Evolutionary conservation across 164 flowering plant species (phyloP), one percentile per base, ranked within the genome.

Genomic region (Magnolia kwangsiensis): DNA sequence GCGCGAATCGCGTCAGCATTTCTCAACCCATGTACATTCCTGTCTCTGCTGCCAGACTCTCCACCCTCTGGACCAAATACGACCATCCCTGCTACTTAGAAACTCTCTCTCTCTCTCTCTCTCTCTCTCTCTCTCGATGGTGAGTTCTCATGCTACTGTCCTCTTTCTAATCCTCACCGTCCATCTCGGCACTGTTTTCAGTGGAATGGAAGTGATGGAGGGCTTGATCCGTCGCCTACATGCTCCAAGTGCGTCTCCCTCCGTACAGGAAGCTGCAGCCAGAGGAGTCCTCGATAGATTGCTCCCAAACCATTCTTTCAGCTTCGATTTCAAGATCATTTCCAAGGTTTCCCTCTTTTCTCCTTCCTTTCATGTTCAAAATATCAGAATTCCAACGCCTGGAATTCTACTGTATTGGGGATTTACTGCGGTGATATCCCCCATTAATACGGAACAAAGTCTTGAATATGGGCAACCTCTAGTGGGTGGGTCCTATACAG

Each of bases 201-300:
- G 63, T 55, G 29, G 51, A 14, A 51, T 65, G 55, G 85, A 84
- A 71, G 82, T 80, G 51, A 85, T 95, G 45, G 82, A 81, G 65
- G 80, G 77, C 45, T 2, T 95, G 19, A 73, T 82, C 50, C 74
- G 59, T 20, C 89, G 90, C 45, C 82, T 91, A 75, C 88, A 90
- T 45, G 72, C 88, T 72, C 75, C 88, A 80, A 63, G 84, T 51
- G 70, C 88, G 45, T 72, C 90, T 68, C 79, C 91, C 1, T 77
- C 87, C 8, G 85, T 83, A 21, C 98, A 93, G 80, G 92, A 89
- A 84, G 79, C 88, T 75, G 97, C 98, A 63, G 97, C 90, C 11
- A 84, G 80, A 69, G 91, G 81, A 50, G 80, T 93, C 58, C 84
- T 95, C 51, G 71, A 72, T 65, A 90, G 97, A 83, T 77, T 93